These are phyloP conservation scores for Penicillium bialowiezense DNA, from an alignment of 495 filamentous ascomycete genomes.

Conservation along the genomic window DNA sequence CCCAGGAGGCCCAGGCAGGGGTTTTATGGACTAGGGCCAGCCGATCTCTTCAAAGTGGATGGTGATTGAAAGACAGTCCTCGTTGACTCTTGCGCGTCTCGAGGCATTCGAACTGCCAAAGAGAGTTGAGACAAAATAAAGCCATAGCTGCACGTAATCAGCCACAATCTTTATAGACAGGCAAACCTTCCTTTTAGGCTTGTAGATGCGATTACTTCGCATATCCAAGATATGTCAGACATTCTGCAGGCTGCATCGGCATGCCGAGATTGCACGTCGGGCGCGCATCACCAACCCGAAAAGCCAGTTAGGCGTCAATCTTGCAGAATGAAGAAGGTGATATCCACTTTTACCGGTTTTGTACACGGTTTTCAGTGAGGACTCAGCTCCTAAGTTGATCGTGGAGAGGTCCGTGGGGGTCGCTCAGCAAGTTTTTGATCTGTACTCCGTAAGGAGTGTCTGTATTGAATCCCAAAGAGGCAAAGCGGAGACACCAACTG, in stretches of 20 bases:
- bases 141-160: background rate
- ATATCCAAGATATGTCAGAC: background rate
- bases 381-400: background rate
- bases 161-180: background rate
- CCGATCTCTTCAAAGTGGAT: constrained; percentile 9
- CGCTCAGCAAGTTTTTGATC: background rate
- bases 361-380: background rate
- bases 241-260: constrained; percentile 3
- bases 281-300: constrained; percentile 1
- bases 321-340: background rate
- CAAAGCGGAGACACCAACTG: constrained; percentile 1
- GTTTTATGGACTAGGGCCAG: constrained; percentile 1
- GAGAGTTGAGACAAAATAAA: background rate
- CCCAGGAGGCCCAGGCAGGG: background rate
- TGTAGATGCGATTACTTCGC: background rate
- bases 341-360: background rate
- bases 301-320: constrained; percentile 6
- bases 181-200: background rate
- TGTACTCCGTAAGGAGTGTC: no score
- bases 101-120: no score
- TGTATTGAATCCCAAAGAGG: constrained; percentile 4
- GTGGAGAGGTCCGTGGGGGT: constrained; percentile 4
- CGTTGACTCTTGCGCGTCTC: background rate
- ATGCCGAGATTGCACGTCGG: constrained; percentile 6
- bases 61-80: background rate